These are phyloP conservation scores for Alternaria incomplexa DNA, from an alignment of 2,329 filamentous ascomycete species.

Conservation along the genomic window DNA sequence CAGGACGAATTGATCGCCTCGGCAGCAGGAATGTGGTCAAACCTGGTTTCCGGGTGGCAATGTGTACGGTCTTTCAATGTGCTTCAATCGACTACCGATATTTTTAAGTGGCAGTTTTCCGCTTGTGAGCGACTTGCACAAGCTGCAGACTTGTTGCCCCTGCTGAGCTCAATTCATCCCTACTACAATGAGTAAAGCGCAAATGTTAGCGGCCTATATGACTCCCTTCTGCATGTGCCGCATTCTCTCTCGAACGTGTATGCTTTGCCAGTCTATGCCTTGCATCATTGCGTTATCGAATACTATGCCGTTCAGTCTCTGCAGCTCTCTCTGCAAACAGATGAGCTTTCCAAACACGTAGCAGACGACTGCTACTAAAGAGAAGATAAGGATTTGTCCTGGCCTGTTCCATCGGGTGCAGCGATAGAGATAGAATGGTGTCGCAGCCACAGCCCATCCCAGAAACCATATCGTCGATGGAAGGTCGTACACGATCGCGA, in stretches of 20 bases:
- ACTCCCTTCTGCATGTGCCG: no score
- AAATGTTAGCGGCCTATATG: no score
- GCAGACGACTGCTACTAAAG: neutral
- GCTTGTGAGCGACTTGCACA: neutral
- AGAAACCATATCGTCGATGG: no score
- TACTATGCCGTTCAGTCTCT: neutral
- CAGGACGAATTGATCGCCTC: neutral
- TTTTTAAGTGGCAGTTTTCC: no score
- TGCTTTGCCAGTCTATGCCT: neutral
- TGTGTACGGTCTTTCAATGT: no score
- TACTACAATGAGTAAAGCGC: no score
- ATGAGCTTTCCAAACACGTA: neutral
- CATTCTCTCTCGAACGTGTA: neutral
- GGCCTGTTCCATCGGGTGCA: neutral
- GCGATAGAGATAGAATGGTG: neutral
- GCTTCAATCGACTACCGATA: no score
- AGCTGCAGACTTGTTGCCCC: neutral
- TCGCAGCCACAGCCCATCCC: neutral
- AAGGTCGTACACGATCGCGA: no score
- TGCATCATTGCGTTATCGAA: neutral
- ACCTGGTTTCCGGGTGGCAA: no score
- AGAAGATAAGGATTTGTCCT: neutral
- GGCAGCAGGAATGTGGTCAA: neutral
- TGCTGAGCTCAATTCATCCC: no score
- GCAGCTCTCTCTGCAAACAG: neutral